Base-by-base conservation (phyloP, 371 early-diverging fungal species). In the Mortierella sp. region DNA sequence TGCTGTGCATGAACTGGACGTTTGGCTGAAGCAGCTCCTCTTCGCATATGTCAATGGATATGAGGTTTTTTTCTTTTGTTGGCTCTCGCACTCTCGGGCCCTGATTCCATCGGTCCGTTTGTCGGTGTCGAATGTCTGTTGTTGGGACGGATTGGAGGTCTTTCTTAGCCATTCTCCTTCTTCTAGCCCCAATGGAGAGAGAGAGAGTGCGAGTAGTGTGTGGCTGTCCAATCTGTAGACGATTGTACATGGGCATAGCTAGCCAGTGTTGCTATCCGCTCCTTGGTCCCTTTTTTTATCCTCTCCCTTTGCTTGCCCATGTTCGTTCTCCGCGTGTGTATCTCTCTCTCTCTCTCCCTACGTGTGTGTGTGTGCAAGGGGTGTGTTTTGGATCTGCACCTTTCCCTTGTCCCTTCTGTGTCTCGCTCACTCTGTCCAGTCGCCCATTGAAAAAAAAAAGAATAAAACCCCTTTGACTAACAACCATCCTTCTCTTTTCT, bases 251-350 rank as follows among this genome's bases (percentile, higher is more conserved):
- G 54, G 54, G 40, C 61, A n/a, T 31, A 40, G 74, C 24, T 67
- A 1, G 13, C 8, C 48, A 46, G 8, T 13, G 48, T 26, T 40
- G 46, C 14, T 43, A 21, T 71, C 31, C 46, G 37, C 40, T 44
- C 74, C 61, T 44, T 72, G 31, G 50, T 53, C 53, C 53, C 13
- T 50, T 9, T 59, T 31, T 5, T 16, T 57, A 26, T 13, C 13
- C 55, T 26, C 55, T 13, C 57, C 21, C 31, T 44, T 21, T 59
- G 10, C 55, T 57, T 55, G n/a, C n/a, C 44, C 28, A 59, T 59
- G 59, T 59, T 59, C 59, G 26, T 59, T 31, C 59, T 59, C 59
- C 59, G 59, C 59, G 16, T 59, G 59, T 59, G 59, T 59, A 31
- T 31, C 28, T 59, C 48, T 46, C 48, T 59, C 26, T 59, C n/a